Evolutionary conservation across 345 rosid genomes (phyloP), one percentile per base, ranked within the genome.

Genomic region (Iberis pinnata): DNA sequence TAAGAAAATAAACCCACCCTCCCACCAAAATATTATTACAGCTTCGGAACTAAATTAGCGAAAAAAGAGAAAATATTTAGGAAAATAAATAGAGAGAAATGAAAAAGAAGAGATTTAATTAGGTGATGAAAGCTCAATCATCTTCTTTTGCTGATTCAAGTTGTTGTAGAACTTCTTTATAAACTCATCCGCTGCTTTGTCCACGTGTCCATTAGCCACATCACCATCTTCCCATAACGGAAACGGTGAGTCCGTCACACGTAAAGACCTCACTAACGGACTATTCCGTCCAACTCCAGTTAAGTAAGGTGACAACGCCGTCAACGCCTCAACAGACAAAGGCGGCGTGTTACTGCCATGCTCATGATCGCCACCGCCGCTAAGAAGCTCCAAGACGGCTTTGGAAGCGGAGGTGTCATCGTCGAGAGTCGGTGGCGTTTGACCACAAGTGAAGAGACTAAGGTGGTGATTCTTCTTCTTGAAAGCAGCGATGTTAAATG

Each of bases 241-340:
- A 19, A 76, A 90, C 16, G 96, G 98, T 8, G 98, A 87, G 89
- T 90, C 98, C 47, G 95, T 90, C 58, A 87, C 77, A 68, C 98
- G 75, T 60, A 87, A 60, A 71, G 69, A 79, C 76, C 96, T 83
- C 49, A 63, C 89, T 60, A 67, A 59, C 12, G 92, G 78, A 17
- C 80, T 79, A 57, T 45, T 38, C 76, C 73, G 57, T 31, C 92
- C 95, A 46, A 87, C 79, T 17, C 92, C 86, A 0, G 96, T 78
- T 37, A 87, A 44, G 63, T 55, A 42, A 0, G 98, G 98, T 12
- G 96, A 85, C 9, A 95, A 79, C 12, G 84, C 77, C 71, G 62
- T 82, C 72, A 68, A 75, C 54, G 65, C 78, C 43, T 58, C 60
- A 0, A 51, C 41, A 7, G 65, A 39, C 26, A 58, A 51, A 44